Percentiles rank a stretch among this genome's conserved stretches.
phyloP scores from a whole-genome alignment of 2,329 filamentous ascomycete species.

The Huntiella omanensis region DNA sequence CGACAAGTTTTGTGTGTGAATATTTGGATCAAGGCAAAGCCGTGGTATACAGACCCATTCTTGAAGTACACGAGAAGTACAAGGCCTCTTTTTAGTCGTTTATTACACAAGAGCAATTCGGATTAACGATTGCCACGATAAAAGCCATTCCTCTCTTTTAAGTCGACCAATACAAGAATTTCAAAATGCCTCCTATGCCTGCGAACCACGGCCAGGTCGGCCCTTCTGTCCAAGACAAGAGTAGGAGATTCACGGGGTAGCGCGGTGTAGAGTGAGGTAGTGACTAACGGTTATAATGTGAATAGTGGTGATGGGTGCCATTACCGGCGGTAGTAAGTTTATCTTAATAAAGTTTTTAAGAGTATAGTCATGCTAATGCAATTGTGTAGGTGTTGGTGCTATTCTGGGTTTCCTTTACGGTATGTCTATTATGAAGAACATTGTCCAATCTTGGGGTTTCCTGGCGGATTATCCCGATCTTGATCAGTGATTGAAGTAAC shows the following conservation, averaged over 20 bases:
- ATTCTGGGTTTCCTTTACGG: constrained; percentile 98
- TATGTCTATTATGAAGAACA: constrained; percentile 22
- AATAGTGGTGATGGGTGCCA: constrained; percentile 86
- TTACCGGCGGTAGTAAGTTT: constrained; percentile 92
- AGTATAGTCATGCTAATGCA: background rate
- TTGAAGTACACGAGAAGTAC: no score
- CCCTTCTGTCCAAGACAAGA: constrained; percentile 27
- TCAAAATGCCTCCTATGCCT: constrained; percentile 24
- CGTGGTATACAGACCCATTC: no score
- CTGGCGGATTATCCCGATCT: constrained; percentile 1
- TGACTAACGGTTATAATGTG: no score
- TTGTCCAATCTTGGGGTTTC: no score
- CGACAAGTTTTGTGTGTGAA: no score
- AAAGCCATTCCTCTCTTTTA: no score
- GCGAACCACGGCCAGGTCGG: constrained; percentile 18
- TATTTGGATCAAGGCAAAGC: no score
- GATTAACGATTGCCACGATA: no score
- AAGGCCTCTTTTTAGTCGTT: no score
- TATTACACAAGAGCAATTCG: no score
- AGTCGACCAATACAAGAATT: no score
- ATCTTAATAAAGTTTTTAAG: background rate
- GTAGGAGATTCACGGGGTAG: constrained; percentile 18
- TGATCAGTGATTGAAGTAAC: constrained; percentile 12
- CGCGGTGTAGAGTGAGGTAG: no score
- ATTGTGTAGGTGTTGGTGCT: constrained; percentile 60